Conservation (phyloP, 768 basidiomycete species). For the Punctularia strigosozonata region DNA sequence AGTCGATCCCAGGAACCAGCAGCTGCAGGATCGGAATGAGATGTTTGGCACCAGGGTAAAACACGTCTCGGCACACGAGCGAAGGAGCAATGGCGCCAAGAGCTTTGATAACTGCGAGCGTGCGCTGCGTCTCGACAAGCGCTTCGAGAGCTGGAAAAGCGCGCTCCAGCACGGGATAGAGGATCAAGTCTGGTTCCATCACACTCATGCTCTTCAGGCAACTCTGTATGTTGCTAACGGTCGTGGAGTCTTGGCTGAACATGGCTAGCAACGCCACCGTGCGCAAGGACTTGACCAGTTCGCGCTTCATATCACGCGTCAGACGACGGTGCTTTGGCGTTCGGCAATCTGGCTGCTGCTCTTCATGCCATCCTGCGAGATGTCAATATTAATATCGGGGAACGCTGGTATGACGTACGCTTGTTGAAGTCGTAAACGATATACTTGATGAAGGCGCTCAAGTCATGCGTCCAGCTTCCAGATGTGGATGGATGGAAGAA, state of each 20-base stretch:
- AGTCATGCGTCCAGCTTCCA: slow-evolving; percentile 68
- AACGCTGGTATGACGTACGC: slow-evolving; percentile 25
- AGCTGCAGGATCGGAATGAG: slow-evolving; percentile 71
- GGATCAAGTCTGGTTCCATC: slow-evolving; percentile 79
- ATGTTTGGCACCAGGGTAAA: slow-evolving; percentile 75
- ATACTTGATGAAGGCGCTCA: slow-evolving; percentile 79
- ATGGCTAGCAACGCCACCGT: slow-evolving; percentile 82
- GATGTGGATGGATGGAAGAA: slow-evolving; percentile 90
- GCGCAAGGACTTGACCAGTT: slow-evolving; percentile 71
- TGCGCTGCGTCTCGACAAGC: slow-evolving; percentile 82
- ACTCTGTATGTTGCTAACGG: slow-evolving; percentile 65
- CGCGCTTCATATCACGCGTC: slow-evolving; percentile 67
- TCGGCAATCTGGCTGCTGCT: slow-evolving; percentile 67
- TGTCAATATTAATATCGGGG: slow-evolving; percentile 2
- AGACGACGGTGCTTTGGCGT: slow-evolving; percentile 76
- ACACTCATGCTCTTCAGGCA: slow-evolving; percentile 74
- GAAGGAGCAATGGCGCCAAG: slow-evolving; percentile 72
- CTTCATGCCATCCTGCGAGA: slow-evolving; percentile 60
- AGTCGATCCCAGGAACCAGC: slow-evolving; percentile 77
- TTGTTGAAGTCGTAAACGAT: slow-evolving; percentile 80
- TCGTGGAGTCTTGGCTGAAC: slow-evolving; percentile 74
- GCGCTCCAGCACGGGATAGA: slow-evolving; percentile 72
- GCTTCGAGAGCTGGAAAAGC: slow-evolving; percentile 83
- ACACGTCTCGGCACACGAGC: slow-evolving; percentile 67
- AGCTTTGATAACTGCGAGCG: slow-evolving; percentile 77